phyloP scores from a whole-genome alignment of 1,284 basidiomycete species.

The Ganoderma meredithae region DNA sequence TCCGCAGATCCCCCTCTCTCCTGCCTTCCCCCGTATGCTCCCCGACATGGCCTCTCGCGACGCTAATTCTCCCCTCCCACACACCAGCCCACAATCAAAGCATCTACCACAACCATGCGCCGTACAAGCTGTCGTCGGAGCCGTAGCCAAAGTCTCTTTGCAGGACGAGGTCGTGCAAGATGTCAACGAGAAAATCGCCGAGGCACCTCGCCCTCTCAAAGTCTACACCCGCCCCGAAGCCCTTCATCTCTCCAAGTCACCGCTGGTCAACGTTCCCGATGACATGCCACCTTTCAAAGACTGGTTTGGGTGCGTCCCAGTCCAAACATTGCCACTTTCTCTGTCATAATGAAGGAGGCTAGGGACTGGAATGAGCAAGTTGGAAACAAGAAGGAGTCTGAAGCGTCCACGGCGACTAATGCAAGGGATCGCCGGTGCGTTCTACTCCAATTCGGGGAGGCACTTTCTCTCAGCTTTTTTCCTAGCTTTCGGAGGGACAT shows the following conservation, averaged over 20 bases:
- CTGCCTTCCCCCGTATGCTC: constrained; percentile 12
- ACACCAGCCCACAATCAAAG: constrained; percentile 22
- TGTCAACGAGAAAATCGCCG: constrained; percentile 40
- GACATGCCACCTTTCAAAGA: constrained; percentile 84
- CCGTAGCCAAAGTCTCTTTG: constrained; percentile 47
- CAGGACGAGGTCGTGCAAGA: constrained; percentile 42
- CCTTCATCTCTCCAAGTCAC: constrained; percentile 75
- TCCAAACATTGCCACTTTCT: constrained; percentile 24
- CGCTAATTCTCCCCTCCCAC: constrained; percentile 19
- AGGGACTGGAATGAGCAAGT: constrained; percentile 66
- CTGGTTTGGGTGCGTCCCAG: constrained; percentile 82
- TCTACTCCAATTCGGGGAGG: constrained; percentile 26
- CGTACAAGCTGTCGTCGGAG: constrained; percentile 42
- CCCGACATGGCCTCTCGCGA: constrained; percentile 39
- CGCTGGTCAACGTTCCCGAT: constrained; percentile 73
- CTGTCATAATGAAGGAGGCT: constrained; percentile 31
- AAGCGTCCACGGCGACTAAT: constrained; percentile 55
- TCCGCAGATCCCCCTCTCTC: constrained; percentile 20
- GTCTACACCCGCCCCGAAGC: constrained; percentile 75
- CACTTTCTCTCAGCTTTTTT: constrained; percentile 15
- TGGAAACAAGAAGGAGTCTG: constrained; percentile 71
- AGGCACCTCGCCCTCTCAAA: constrained; percentile 51
- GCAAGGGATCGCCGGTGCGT: constrained; percentile 67
- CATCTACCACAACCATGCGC: constrained; percentile 32
- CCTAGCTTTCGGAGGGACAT: constrained; percentile 74